Evolutionary conservation across 140 eudicot genomes (phyloP).

Genomic region (Senecio squalidus): DNA sequence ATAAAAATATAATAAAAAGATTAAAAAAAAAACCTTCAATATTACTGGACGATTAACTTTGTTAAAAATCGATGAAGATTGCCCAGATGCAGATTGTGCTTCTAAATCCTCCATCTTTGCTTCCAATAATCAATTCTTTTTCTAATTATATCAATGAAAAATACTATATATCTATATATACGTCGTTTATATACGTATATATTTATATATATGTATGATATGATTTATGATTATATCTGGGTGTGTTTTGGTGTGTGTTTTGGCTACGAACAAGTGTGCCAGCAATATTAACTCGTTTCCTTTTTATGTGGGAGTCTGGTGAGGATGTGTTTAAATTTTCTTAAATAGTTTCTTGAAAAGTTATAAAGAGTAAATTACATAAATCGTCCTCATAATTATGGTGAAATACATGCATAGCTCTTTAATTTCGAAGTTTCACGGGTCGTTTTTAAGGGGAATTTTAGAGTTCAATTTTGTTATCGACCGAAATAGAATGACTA

Average conservation of each 20-base stretch:
- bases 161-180: neutral
- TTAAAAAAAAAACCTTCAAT: conserved; percentile 28
- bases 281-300: neutral
- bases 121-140: conserved; percentile 17
- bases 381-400: no score
- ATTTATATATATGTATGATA: neutral
- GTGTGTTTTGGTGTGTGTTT: neutral
- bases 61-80: conserved; percentile 30
- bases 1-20: conserved; percentile 29
- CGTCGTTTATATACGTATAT: neutral
- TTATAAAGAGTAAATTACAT: no score
- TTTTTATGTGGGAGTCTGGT: conserved; percentile 10
- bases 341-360: no score
- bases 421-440: no score
- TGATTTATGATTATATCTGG: neutral
- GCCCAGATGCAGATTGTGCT: conserved; percentile 15
- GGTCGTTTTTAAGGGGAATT: no score
- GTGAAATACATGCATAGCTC: no score
- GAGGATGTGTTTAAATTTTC: neutral
- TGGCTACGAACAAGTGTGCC: conserved; percentile 8
- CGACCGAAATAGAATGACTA: no score
- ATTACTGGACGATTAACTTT: no score
- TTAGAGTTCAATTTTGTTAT: no score
- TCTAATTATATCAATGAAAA: conserved; percentile 2
- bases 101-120: conserved; percentile 36